These are phyloP conservation scores for Tylopilus felleus DNA, from an alignment of 768 basidiomycete species.

Conservation along the genomic window DNA sequence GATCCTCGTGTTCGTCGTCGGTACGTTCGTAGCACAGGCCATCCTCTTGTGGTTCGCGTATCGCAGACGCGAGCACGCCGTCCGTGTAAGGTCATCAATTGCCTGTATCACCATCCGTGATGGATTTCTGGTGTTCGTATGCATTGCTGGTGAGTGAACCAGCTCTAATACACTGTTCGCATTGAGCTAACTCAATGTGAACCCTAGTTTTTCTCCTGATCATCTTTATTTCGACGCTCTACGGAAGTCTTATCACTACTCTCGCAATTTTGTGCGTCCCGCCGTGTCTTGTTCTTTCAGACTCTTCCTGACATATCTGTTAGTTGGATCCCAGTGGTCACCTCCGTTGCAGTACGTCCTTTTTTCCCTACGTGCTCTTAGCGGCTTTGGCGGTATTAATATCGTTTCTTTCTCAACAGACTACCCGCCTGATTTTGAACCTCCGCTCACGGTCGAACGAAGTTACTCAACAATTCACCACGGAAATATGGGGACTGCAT, in stretches of 20 bases:
- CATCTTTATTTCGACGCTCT: slow-evolving; percentile 3
- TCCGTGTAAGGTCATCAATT: background rate
- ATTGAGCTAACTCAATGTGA: background rate
- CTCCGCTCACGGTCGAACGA: background rate
- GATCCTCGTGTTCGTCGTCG: slow-evolving; percentile 7
- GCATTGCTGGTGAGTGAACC: slow-evolving; percentile 13
- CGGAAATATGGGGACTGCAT: slow-evolving; percentile 15
- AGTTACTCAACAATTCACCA: slow-evolving; percentile 7
- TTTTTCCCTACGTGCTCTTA: background rate
- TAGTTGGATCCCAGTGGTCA: slow-evolving; percentile 20
- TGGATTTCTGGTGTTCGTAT: slow-evolving; percentile 15
- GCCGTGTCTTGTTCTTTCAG: background rate
- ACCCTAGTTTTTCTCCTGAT: slow-evolving; percentile 13
- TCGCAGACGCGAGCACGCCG: slow-evolving; percentile 8
- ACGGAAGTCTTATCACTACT: background rate
- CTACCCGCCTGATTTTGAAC: slow-evolving; percentile 19
- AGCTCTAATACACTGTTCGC: background rate
- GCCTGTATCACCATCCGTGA: slow-evolving; percentile 26
- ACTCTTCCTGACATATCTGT: background rate
- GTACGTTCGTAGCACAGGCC: slow-evolving; percentile 10
- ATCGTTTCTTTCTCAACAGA: slow-evolving; percentile 3
- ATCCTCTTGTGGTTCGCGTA: slow-evolving; percentile 19
- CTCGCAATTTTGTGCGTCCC: slow-evolving; percentile 14
- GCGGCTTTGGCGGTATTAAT: background rate
- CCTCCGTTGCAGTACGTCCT: slow-evolving; percentile 18